Evolutionary conservation across 106 monocot genomes (phyloP).

Genomic region (Dendrobium catenatum): DNA sequence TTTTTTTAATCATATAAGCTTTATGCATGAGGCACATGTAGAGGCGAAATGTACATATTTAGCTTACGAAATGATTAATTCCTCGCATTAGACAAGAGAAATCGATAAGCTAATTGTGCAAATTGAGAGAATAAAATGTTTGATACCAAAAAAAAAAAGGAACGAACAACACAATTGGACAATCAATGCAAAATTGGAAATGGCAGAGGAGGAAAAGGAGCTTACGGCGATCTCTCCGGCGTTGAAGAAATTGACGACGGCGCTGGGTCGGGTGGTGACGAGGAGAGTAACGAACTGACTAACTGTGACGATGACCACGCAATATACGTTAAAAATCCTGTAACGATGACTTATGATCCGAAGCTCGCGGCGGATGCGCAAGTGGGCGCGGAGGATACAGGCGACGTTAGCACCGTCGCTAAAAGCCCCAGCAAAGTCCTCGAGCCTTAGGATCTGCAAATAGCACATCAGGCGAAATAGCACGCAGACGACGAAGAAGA

Average conservation of each 20-base stretch:
- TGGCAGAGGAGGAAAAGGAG: not conserved
- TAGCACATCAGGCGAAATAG: slow-evolving; percentile 70
- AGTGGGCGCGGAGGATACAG: slow-evolving; percentile 48
- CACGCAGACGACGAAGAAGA: slow-evolving; percentile 77
- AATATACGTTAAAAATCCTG: slow-evolving; percentile 50
- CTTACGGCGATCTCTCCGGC: slow-evolving; percentile 78
- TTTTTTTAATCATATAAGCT: no score
- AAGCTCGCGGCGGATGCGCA: slow-evolving; percentile 50
- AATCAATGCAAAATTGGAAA: not conserved
- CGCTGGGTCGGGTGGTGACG: slow-evolving; percentile 45
- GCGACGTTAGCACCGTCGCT: slow-evolving; percentile 39
- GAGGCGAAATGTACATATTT: not conserved
- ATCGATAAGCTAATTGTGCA: no score
- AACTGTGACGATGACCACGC: slow-evolving; percentile 55
- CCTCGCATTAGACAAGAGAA: no score
- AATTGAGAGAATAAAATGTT: no score
- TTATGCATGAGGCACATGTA: no score
- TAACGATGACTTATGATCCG: slow-evolving; percentile 75
- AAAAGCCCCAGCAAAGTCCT: slow-evolving; percentile 60
- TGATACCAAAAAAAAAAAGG: not conserved
- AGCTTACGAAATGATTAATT: not conserved
- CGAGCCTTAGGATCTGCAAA: slow-evolving; percentile 75
- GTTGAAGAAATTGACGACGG: slow-evolving; percentile 55
- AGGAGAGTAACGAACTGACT: slow-evolving; percentile 67
- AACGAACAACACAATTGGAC: not conserved